Base-by-base conservation (phyloP, 139 green algal genomes). In the Edaphochlamys debaryana region DNA sequence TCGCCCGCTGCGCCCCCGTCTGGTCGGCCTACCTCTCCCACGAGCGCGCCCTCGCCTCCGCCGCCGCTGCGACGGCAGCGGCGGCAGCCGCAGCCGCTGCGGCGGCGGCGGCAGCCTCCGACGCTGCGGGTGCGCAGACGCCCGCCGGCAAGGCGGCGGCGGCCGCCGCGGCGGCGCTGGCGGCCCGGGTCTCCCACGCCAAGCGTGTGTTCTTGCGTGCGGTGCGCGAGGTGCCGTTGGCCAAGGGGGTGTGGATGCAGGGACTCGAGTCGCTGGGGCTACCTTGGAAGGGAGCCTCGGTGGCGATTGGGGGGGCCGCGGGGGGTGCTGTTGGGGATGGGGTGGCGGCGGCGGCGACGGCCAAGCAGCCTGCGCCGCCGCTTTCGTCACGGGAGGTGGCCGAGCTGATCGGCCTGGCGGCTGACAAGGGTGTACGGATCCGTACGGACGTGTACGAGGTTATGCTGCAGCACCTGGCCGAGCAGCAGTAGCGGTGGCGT, bases 231-330 rank as follows among this genome's bases (percentile, higher is more conserved):
- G 96, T 91, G 76, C 94, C 94, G 29, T 92, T 94, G 79, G 85
- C 71, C 56, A 98, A 98, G 88, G 79, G 68, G 8, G 56, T 98
- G 41, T 98, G 95, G 94, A 64, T 97, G 79, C 87, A 89, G 50
- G 94, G 93, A 23, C 86, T 97, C 34, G 42, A 36, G 40, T 58
- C 78, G 62, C 70, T 95, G 52, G 78, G 84, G 5, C n/a, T n/a
- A n/a, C n/a, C n/a, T n/a, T n/a, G n/a, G n/a, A n/a, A n/a, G n/a
- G n/a, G n/a, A 29, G 41, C 27, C 29, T 30, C 68, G 19, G 41
- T 41, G 5, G 68, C 29, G 15, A 29, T 41, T 15, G 42, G 11
- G 29, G n/a, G 5, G 20, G 8, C 30, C 23, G 68, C 41, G 8
- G 68, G 17, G 1, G 68, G 40, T 27, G 68, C 8, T 3, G 2